Evolutionary conservation across 2,329 filamentous ascomycete species (phyloP).

Genomic region (Botrytis squamosa): DNA sequence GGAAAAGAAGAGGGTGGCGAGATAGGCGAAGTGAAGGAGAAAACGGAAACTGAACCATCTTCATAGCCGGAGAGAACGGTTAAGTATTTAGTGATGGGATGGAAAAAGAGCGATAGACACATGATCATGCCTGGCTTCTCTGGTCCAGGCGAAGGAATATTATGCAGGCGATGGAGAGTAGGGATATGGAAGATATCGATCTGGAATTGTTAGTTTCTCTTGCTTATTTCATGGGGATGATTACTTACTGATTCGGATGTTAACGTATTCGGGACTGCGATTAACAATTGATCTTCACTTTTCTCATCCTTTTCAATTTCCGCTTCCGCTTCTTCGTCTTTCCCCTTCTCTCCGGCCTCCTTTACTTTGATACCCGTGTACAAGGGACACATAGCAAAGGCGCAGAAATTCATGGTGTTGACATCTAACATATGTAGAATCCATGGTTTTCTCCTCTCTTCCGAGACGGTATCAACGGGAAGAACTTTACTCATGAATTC

Average conservation of each 20-base stretch:
- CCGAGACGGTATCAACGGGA: constrained; percentile 62
- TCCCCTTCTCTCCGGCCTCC: not conserved
- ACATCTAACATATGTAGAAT: constrained; percentile 80
- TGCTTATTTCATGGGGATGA: constrained; percentile 23
- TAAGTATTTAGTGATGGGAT: constrained; percentile 45
- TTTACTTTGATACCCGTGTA: too few relatives aligned
- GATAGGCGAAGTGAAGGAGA: constrained; percentile 37
- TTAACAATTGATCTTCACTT: constrained; percentile 49
- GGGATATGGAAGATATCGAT: constrained; percentile 86
- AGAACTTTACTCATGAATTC: constrained; percentile 62
- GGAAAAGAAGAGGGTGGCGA: not conserved
- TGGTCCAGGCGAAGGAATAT: constrained; percentile 46
- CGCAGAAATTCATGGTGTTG: constrained; percentile 94
- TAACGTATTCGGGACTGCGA: constrained; percentile 79
- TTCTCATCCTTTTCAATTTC: not conserved
- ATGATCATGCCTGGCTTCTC: constrained; percentile 79
- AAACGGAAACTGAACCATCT: constrained; percentile 72
- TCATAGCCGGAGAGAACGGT: constrained; percentile 79
- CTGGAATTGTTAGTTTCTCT: constrained; percentile 36
- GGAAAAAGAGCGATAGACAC: constrained; percentile 65
- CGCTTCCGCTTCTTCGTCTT: not conserved
- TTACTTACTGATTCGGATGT: constrained; percentile 64
- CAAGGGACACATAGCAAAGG: constrained; percentile 54
- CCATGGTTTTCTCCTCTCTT: constrained; percentile 67
- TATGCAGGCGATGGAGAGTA: constrained; percentile 65